A percentile compares a stretch with the other conserved stretches of the same genome.
Conservation (phyloP, 2,329 filamentous ascomycete species). For the Aureobasidium lini region DNA sequence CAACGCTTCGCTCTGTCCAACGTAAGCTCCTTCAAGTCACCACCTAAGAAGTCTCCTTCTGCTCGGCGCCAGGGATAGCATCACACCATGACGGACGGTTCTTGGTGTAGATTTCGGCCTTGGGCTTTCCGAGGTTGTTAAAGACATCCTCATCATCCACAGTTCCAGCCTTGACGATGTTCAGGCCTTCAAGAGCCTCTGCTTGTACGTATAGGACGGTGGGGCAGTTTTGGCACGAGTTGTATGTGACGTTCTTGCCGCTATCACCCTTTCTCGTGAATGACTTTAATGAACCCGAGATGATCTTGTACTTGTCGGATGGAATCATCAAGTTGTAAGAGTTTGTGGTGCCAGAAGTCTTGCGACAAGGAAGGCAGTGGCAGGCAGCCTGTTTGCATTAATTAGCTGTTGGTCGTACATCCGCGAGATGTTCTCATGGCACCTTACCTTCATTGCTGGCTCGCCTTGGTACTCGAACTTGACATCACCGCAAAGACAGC, state of each 20-base stretch:
- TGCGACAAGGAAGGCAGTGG: conserved; percentile 27
- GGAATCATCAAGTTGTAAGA: conserved; percentile 25
- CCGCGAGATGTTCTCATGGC: neutral
- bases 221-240: conserved; percentile 25
- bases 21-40: neutral
- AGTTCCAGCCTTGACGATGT: conserved; percentile 27
- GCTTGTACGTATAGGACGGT: conserved; percentile 23
- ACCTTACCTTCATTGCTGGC: conserved; percentile 21
- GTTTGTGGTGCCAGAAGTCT: conserved; percentile 26
- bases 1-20: neutral
- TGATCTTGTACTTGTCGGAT: conserved; percentile 21
- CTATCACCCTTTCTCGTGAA: conserved; percentile 24
- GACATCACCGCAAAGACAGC: conserved; percentile 30
- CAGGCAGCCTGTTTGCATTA: conserved; percentile 19
- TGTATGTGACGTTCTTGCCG: conserved; percentile 26
- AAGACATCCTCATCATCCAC: conserved; percentile 23
- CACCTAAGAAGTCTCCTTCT: conserved; percentile 19
- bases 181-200: conserved; percentile 20
- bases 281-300: conserved; percentile 21
- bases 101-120: conserved; percentile 26
- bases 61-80: conserved; percentile 19
- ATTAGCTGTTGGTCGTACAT: neutral
- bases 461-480: conserved; percentile 29
- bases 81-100: conserved; percentile 25
- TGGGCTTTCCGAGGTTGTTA: conserved; percentile 19